Evolutionary conservation across 345 rosid species (phyloP).

Genomic region (Eucalyptus pauciflora): DNA sequence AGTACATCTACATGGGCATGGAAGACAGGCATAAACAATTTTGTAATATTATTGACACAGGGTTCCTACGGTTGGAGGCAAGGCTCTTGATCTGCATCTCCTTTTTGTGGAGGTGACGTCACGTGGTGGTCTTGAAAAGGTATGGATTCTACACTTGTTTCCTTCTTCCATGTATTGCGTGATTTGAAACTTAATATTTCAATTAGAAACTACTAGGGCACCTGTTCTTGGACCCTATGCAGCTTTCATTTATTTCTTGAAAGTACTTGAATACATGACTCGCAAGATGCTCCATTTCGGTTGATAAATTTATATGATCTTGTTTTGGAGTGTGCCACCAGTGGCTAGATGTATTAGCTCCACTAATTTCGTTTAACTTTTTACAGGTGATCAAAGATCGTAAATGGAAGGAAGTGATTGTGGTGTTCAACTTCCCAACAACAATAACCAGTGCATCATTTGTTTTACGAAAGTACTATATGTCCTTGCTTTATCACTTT

Average conservation of each 20-base stretch:
- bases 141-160: neutral
- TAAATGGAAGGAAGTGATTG: constrained; percentile 84
- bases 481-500: constrained; percentile 52
- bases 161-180: neutral
- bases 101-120: constrained; percentile 84
- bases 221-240: neutral
- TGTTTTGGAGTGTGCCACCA: neutral
- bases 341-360: neutral
- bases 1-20: neutral
- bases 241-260: neutral
- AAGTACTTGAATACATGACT: neutral
- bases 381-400: constrained; percentile 62
- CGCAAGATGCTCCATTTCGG: neutral
- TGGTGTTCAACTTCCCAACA: constrained; percentile 60
- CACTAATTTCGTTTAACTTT: neutral
- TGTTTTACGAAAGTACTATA: constrained; percentile 66
- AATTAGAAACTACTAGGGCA: neutral
- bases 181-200: neutral
- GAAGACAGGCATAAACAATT: neutral
- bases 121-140: constrained; percentile 85
- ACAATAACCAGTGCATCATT: constrained; percentile 88
- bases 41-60: constrained; percentile 2
- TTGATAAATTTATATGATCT: neutral
- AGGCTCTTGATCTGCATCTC: constrained; percentile 59
- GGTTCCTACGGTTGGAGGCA: constrained; percentile 87